phyloP scores from a whole-genome alignment of 768 basidiomycete species.

The Sistotremastrum niveocremeum region DNA sequence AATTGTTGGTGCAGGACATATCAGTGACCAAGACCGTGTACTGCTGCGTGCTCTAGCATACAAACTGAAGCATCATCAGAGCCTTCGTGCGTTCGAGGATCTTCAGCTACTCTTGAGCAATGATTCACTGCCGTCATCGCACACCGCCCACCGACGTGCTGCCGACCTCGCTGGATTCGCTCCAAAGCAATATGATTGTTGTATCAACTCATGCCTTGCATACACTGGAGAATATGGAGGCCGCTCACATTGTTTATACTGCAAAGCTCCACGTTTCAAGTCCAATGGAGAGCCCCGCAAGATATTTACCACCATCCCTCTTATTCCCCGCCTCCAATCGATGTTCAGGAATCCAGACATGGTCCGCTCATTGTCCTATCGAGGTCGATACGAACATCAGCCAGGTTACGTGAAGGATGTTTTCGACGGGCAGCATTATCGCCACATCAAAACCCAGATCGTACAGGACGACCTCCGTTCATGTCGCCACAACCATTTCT shows the following conservation, averaged over 20 bases:
- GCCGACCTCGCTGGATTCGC: slow-evolving; percentile 8
- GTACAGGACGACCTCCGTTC: too few relatives aligned
- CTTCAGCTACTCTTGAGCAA: too few relatives aligned
- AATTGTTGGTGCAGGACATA: too few relatives aligned
- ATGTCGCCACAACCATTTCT: slow-evolving; percentile 27
- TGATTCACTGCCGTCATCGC: too few relatives aligned
- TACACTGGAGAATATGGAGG: slow-evolving; percentile 8
- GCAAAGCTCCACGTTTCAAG: slow-evolving; percentile 7
- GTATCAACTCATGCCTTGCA: slow-evolving; percentile 11
- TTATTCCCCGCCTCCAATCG: slow-evolving; percentile 10
- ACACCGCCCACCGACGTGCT: slow-evolving; percentile 1
- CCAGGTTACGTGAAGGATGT: slow-evolving; percentile 6
- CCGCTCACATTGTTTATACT: slow-evolving; percentile 8
- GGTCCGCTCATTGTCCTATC: slow-evolving; percentile 6
- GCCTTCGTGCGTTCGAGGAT: too few relatives aligned
- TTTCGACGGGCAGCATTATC: slow-evolving; percentile 11
- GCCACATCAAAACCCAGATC: too few relatives aligned
- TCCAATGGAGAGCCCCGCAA: slow-evolving; percentile 2
- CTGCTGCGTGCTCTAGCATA: too few relatives aligned
- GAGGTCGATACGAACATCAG: slow-evolving; percentile 3
- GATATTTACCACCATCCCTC: slow-evolving; percentile 11
- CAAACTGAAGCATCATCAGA: too few relatives aligned
- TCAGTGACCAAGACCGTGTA: too few relatives aligned
- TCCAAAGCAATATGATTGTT: slow-evolving; percentile 10
- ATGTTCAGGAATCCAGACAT: background rate